Percentiles rank a stretch among this genome's conserved stretches.
These are phyloP conservation scores for Candida cerambycidarum DNA, from an alignment of 805 yeast species.

Conservation along the genomic window DNA sequence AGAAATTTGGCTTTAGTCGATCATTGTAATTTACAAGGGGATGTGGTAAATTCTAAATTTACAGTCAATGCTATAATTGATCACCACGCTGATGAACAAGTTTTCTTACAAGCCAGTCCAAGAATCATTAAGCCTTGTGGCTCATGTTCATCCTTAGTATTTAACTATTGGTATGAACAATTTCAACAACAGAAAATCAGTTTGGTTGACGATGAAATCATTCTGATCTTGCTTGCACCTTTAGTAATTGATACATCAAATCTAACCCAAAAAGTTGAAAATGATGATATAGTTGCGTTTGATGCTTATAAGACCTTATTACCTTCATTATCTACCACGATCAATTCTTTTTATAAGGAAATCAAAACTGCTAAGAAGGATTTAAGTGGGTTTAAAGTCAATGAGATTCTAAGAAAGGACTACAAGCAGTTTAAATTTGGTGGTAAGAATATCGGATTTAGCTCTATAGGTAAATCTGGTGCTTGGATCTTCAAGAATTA, in stretches of 20 bases:
- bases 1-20: slow-evolving; percentile 69
- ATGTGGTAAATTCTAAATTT: slow-evolving; percentile 25
- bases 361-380: slow-evolving; percentile 57
- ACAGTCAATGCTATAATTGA: slow-evolving; percentile 58
- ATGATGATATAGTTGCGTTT: slow-evolving; percentile 51
- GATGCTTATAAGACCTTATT: slow-evolving; percentile 28
- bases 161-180: slow-evolving; percentile 54
- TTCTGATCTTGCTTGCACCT: slow-evolving; percentile 61
- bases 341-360: slow-evolving; percentile 10
- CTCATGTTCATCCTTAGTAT: slow-evolving; percentile 76
- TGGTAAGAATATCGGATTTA: slow-evolving; percentile 60
- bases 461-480: slow-evolving; percentile 68
- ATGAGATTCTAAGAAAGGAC: slow-evolving; percentile 75
- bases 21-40: slow-evolving; percentile 70
- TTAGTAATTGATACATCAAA: slow-evolving; percentile 75
- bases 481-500: slow-evolving; percentile 46
- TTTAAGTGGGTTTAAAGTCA: slow-evolving; percentile 55
- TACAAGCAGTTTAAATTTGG: slow-evolving; percentile 67
- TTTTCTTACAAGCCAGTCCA: slow-evolving; percentile 53
- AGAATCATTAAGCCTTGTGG: slow-evolving; percentile 64
- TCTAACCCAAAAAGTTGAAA: slow-evolving; percentile 61
- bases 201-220: slow-evolving; percentile 30
- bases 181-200: slow-evolving; percentile 13
- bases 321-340: not conserved
- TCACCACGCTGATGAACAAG: slow-evolving; percentile 78